These are phyloP conservation scores for Boletus pseudo-olivaceus DNA, from an alignment of 768 basidiomycete species.

Conservation along the genomic window DNA sequence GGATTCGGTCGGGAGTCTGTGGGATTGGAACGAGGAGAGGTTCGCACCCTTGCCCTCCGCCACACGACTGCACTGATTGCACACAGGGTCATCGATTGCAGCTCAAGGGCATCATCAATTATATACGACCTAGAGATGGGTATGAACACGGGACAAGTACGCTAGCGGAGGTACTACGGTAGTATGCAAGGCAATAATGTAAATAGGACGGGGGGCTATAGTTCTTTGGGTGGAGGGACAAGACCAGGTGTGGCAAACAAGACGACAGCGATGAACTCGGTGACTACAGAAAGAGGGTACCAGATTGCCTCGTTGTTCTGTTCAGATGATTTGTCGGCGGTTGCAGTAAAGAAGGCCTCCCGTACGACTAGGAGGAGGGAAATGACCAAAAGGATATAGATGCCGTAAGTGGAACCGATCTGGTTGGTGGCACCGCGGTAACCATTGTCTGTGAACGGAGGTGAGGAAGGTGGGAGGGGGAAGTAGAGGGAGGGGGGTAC, in stretches of 20 bases:
- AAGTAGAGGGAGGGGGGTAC: neutral
- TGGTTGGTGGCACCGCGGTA: neutral
- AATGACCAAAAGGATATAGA: slow-evolving; percentile 24
- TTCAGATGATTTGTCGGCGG: neutral
- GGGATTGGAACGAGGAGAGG: neutral
- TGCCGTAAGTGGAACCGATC: slow-evolving; percentile 18
- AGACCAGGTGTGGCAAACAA: slow-evolving; percentile 31
- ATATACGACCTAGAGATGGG: neutral
- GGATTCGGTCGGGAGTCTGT: neutral
- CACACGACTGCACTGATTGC: slow-evolving; percentile 15
- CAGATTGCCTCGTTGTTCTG: slow-evolving; percentile 31
- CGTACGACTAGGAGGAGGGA: slow-evolving; percentile 25
- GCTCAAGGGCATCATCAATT: neutral
- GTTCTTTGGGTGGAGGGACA: slow-evolving; percentile 20
- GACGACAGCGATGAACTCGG: slow-evolving; percentile 31
- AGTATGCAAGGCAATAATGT: neutral
- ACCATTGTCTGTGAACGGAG: slow-evolving; percentile 4
- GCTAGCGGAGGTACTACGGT: slow-evolving; percentile 5
- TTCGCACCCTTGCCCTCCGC: slow-evolving; percentile 26
- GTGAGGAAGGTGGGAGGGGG: neutral
- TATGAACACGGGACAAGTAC: slow-evolving; percentile 3
- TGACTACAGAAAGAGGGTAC: slow-evolving; percentile 32
- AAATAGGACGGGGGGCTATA: neutral
- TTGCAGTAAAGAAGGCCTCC: slow-evolving; percentile 32
- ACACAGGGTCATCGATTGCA: slow-evolving; percentile 5